Percentiles rank a stretch among this genome's conserved stretches.
phyloP scores from a whole-genome alignment of 2,329 filamentous ascomycete genomes.

The Pseudogymnoascus destructans region DNA sequence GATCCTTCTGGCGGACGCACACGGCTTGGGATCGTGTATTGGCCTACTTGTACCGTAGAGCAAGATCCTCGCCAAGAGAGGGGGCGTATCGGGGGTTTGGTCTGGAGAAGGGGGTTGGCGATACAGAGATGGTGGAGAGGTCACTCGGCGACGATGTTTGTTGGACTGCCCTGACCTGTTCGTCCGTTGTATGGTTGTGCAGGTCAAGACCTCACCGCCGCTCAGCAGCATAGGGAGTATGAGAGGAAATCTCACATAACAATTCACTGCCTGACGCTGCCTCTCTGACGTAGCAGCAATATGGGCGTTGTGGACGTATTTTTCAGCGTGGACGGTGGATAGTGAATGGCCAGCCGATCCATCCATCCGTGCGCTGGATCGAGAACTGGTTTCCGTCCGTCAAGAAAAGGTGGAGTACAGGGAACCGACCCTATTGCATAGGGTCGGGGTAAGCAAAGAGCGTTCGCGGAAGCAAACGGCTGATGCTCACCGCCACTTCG shows the following conservation, averaged over 20 bases:
- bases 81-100: neutral
- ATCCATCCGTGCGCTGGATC: neutral
- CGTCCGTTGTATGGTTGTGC: neutral
- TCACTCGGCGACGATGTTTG: neutral
- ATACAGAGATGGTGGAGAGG: neutral
- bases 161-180: neutral
- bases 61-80: neutral
- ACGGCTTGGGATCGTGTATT: neutral
- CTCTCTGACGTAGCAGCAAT: slow-evolving; percentile 1
- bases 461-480: too few species aligned
- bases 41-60: neutral
- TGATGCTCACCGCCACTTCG: too few species aligned
- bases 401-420: neutral
- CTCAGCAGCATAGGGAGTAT: neutral
- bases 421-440: too few species aligned
- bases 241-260: neutral
- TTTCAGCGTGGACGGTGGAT: neutral
- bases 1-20: neutral
- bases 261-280: neutral
- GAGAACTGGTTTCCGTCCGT: neutral
- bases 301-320: neutral
- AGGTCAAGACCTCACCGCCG: neutral
- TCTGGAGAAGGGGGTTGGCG: neutral
- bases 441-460: too few species aligned
- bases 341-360: neutral